These are phyloP conservation scores for Clonostachys rosea DNA, from an alignment of 2,329 filamentous ascomycete species.

Conservation along the genomic window DNA sequence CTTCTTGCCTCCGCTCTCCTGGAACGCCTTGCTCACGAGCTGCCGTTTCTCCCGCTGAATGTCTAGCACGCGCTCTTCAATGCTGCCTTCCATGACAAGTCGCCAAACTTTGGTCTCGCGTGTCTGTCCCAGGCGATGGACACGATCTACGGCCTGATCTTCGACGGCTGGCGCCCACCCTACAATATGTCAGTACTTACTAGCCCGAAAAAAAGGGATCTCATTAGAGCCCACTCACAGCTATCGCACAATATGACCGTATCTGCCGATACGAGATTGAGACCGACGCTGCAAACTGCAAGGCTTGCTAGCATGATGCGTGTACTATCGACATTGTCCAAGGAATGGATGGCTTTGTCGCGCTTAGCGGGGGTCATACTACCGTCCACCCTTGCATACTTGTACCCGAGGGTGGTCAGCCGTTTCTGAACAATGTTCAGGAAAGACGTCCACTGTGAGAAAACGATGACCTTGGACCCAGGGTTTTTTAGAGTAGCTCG, in stretches of 20 bases:
- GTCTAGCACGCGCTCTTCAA: slow-evolving; percentile 76
- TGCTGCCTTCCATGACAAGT: slow-evolving; percentile 72
- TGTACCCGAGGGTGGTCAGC: slow-evolving; percentile 54
- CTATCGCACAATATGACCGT: slow-evolving; percentile 80
- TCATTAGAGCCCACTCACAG: slow-evolving; percentile 36
- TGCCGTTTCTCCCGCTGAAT: slow-evolving; percentile 77
- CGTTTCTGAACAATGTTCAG: slow-evolving; percentile 68
- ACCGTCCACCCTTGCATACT: slow-evolving; percentile 73
- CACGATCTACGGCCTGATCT: slow-evolving; percentile 84
- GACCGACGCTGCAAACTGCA: slow-evolving; percentile 76
- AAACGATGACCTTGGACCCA: slow-evolving; percentile 66
- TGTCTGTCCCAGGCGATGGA: slow-evolving; percentile 81
- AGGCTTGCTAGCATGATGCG: slow-evolving; percentile 79
- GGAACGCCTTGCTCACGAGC: slow-evolving; percentile 74
- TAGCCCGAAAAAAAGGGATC: neutral
- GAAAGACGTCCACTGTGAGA: slow-evolving; percentile 75
- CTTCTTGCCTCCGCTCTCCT: slow-evolving; percentile 52
- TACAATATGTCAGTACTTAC: slow-evolving; percentile 6
- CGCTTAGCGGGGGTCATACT: slow-evolving; percentile 67
- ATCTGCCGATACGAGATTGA: slow-evolving; percentile 83
- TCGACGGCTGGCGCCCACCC: slow-evolving; percentile 93
- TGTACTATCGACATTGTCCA: slow-evolving; percentile 63
- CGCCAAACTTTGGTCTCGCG: slow-evolving; percentile 75
- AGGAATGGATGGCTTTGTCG: slow-evolving; percentile 64
- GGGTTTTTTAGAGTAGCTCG: slow-evolving; percentile 61